Evolutionary conservation across 805 yeast genomes (phyloP), one percentile per base, ranked within the genome.

Genomic region (Candida pini): DNA sequence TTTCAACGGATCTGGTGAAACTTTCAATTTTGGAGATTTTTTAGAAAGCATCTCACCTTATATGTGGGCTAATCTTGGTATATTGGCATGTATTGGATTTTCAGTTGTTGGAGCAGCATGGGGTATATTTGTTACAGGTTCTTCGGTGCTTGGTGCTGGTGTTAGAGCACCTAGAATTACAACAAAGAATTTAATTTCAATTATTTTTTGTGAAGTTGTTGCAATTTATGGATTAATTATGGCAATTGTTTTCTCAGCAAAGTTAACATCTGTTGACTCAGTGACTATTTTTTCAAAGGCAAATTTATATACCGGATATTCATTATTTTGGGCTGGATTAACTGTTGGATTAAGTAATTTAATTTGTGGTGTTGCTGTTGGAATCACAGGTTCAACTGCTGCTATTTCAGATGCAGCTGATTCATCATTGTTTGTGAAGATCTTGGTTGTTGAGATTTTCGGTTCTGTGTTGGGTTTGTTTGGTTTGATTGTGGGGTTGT

Each of bases 391-490:
- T 31, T 81, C 97, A 18, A 92, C 97, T n/a, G 98, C 97, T 23
- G 98, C 98, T 26, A 76, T 92, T 42, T 78, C 95, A 28, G 98
- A 92, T 64, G 98, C 98, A 20, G 97, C 98, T 9, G 97, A 92
- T 66, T 78, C 96, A 17, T 74, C 96, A 4, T 69, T 92, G 46
- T 92, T 92, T 53, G 98, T 92, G 44, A 92, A 92, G 66, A 92
- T 92, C 40, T 76, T 92, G 54, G 98, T 92, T 43, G 82, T 92
- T 51, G 98, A 92, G 71, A 92, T 92, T 69, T 92, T 92, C 56
- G 98, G 98, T 23, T 83, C 95, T 16, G 95, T 92, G 24, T 71
- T 92, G 58, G 98, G 98, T 30, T 76, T 92, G 48, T 84, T 92
- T 58, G 98, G 97, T 21, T 78, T 92, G 49, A 92, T 92, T 66